Base-by-base conservation (phyloP, 768 basidiomycete genomes). In the Pleurotus giganteus region DNA sequence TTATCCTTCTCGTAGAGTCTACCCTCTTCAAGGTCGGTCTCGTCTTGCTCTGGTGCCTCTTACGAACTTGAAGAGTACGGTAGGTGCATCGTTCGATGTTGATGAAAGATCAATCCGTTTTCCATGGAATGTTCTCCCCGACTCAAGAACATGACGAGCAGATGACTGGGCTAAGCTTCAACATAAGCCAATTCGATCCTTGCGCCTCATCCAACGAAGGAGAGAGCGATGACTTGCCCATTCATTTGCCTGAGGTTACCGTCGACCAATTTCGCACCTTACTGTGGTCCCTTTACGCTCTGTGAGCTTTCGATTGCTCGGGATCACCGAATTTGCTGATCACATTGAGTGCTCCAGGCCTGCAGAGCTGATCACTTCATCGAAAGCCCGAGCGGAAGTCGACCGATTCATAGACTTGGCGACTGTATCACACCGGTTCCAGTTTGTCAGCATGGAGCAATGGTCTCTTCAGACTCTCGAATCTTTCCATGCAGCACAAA, bases 281-380 rank as follows among this genome's bases (percentile, higher is more conserved):
- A 23, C 21, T 57, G 41, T 61, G 54, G 72, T 72, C 71, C 2
- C 54, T 77, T 15, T 78, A 77, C 58, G 74, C 78, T 9, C 58
- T 79, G 76, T 78, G 55, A 63, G 75, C 60, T 37, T 17, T 11
- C 34, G 55, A 44, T 45, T 21, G 31, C 39, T 8, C 32, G 32
- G 29, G 13, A 27, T n/a, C 4, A 17, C 17, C 5, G 11, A 17
- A 15, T 4, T 3, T 3, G n/a, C 34, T 23, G 17, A 34, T 7
- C 17, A 9, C 5, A 44, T 9, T 54, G n/a, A 15, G 15, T 6
- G 15, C 13, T 23, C 9, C 8, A 41, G 39, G 23, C 44, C 43
- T 49, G 45, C 29, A 9, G 29, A 50, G 28, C 36, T 58, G 11
- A 24, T 32, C 34, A 50, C 31, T 11, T 55, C n/a, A 43, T 39